These are phyloP conservation scores for Neurospora cerealis DNA, from an alignment of 495 filamentous ascomycete species.

Conservation along the genomic window DNA sequence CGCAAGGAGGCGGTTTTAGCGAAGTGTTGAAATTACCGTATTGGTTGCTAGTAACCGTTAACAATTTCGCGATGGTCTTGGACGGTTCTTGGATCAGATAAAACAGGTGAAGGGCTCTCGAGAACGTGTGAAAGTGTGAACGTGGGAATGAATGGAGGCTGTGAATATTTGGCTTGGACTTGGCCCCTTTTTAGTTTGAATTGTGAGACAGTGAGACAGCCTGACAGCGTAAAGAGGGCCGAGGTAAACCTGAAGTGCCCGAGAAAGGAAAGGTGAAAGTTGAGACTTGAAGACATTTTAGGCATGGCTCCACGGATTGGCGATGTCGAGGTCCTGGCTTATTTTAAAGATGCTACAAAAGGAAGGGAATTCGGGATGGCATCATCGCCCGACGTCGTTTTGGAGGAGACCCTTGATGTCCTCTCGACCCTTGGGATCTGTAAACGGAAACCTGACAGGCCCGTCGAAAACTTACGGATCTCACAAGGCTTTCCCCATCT, in stretches of 20 bases:
- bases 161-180: not conserved
- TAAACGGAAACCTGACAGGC: not conserved
- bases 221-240: not conserved
- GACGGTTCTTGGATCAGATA: not conserved
- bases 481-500: not conserved
- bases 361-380: not conserved
- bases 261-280: not conserved
- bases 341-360: not conserved
- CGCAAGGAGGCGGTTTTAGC: not conserved
- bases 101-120: not conserved
- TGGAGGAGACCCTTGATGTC: not conserved
- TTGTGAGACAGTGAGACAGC: not conserved
- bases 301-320: not conserved
- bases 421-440: not conserved
- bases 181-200: not conserved
- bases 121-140: not conserved
- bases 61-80: not conserved
- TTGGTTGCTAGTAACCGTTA: not conserved
- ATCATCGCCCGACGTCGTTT: not conserved
- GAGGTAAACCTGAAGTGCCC: not conserved
- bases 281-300: not conserved
- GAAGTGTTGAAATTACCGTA: not conserved
- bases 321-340: not conserved
- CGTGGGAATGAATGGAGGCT: not conserved
- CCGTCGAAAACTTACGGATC: not conserved